Percentiles rank a stretch among this genome's conserved stretches.
Conservation (phyloP, 2,329 filamentous ascomycete species). For the Fusarium foetens region DNA sequence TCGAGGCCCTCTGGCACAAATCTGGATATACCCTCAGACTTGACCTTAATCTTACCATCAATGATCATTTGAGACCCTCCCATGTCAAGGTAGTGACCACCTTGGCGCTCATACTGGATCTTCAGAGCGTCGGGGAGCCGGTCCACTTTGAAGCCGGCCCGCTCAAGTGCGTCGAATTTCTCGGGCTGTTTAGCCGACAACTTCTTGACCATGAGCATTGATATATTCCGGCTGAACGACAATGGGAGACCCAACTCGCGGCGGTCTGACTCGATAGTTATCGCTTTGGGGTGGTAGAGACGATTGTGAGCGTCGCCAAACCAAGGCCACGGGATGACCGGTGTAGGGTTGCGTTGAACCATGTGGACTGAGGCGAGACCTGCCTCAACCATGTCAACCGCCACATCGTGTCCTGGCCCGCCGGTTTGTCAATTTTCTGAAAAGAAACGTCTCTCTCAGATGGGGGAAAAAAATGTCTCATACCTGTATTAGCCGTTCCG, state of each 20-base stretch:
- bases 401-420: background rate
- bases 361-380: background rate
- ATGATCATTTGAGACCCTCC: conserved; percentile 53
- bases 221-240: too few relatives aligned
- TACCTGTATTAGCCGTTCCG: background rate
- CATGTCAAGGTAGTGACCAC: conserved; percentile 57
- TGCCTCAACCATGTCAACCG: background rate
- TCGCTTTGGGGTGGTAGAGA: too few relatives aligned
- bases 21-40: conserved; percentile 45
- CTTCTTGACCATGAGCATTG: too few relatives aligned
- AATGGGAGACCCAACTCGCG: too few relatives aligned
- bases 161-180: too few relatives aligned
- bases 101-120: conserved; percentile 53
- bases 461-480: background rate
- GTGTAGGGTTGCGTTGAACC: background rate
- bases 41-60: conserved; percentile 54
- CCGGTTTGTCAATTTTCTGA: background rate
- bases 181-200: too few relatives aligned
- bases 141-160: conserved; percentile 66
- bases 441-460: too few relatives aligned
- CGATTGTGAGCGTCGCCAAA: too few relatives aligned
- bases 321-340: background rate
- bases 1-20: conserved; percentile 44
- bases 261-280: too few relatives aligned
- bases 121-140: conserved; percentile 63